Evolutionary conservation across 75 land plant genomes (phyloP), one percentile per base, ranked within the genome.

Genomic region (Chamaecyparis obtusa): DNA sequence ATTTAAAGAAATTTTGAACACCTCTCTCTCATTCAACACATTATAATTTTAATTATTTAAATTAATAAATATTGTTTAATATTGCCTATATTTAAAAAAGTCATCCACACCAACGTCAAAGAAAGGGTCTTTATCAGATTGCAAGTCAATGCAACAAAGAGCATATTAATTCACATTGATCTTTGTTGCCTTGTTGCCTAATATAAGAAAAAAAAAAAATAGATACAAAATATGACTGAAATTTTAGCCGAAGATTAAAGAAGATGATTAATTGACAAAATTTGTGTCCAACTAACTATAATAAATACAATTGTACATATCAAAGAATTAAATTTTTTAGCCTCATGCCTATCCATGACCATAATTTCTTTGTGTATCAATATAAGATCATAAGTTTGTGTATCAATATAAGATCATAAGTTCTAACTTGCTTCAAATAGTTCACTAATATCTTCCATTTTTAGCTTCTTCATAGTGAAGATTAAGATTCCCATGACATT

Each of bases 321-420:
- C 9, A 71, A 24, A 36, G 10, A 36, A 21, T 30, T 14, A n/a
- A 86, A 35, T 13, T 21, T 48, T 5, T 56, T 76, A 49, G 88
- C 93, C 92, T 93, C 94, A 72, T 93, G 94, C 32, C 92, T 93
- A 85, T 93, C 94, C 93, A 93, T 93, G 44, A 93, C 90, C 9
- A 92, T 92, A 92, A 93, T 93, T 83, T 93, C 94, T n/a, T n/a
- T n/a, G n/a, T n/a, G n/a, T n/a, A n/a, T n/a, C n/a, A n/a, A n/a
- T n/a, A n/a, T n/a, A n/a, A n/a, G n/a, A n/a, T n/a, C n/a, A n/a
- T n/a, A n/a, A n/a, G n/a, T 84, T 93, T 93, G 43, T 93, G 93
- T 92, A 93, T 93, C 10, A 93, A 88, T 15, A 93, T 87, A 21
- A 93, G 90, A 54, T 93, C 94, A 83, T 92, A 93, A 14, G 69